Base-by-base conservation (phyloP, 768 basidiomycete species). In the Xanthoconium stramineum region DNA sequence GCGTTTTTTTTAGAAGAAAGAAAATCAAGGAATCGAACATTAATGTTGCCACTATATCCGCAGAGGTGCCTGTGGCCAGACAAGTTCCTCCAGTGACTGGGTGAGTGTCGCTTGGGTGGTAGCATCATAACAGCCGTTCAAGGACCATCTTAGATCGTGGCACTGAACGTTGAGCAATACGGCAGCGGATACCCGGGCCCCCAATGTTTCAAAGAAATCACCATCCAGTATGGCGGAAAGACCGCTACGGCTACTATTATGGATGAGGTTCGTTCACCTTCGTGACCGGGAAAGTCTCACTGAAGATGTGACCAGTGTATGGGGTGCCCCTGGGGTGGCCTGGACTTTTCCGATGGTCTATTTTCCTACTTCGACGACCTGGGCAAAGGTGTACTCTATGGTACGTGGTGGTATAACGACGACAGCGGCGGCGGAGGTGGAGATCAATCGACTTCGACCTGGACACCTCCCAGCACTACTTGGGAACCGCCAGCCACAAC, bases 311-410 rank as follows among this genome's bases (percentile, higher is more conserved):
- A 51, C 20, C 58, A 88, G 82, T 90, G 89, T 67, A 82, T 83
- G 44, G 80, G 78, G 19, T 92, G 90, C 66, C 82, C 82, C 28
- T 78, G 67, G 35, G 79, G 77, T 29, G 89, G 82, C 40, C 79
- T 91, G 29, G 91, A 93, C 72, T 74, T 91, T 53, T 84, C 84
- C 29, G 64, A 71, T 14, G 83, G 84, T 50, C 77, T 92, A 46
- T 92, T 93, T 72, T 55, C 71, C 30, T 80, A 74, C 76, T 89
- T 92, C 64, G 82, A 79, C 5, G 10, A 62, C 19, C 62, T 75
- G 45, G 64, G 63, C 38, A 67, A 40, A 2, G 90, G 89, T 42
- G 80, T 86, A 6, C 62, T 91, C 49, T 79, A 78, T 58, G 86
- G 84, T 47, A 61, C 67, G 8, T 92, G 89, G 89, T 76, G 67